Evolutionary conservation across 2,329 filamentous ascomycete species (phyloP).

Genomic region (Chalaropsis thielavioides): DNA sequence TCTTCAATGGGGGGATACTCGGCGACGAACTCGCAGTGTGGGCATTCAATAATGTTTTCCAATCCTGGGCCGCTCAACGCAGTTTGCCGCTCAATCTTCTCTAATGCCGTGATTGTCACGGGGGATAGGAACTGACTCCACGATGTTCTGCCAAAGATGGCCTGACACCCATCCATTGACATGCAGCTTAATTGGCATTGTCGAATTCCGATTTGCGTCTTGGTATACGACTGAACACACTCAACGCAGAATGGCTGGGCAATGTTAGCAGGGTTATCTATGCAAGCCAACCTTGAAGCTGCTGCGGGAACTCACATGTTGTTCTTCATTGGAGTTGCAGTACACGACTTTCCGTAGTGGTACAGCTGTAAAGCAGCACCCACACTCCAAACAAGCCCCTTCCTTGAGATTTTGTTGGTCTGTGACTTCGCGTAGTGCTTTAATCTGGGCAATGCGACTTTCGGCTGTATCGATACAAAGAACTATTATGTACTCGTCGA

Average conservation of each 20-base stretch:
- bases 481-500: background rate
- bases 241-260: constrained; percentile 48
- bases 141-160: constrained; percentile 42
- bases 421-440: background rate
- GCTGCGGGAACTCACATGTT: constrained; percentile 31
- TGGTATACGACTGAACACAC: constrained; percentile 52
- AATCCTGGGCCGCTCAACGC: constrained; percentile 55
- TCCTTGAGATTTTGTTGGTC: background rate
- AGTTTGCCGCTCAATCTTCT: constrained; percentile 56
- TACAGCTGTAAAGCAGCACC: constrained; percentile 56
- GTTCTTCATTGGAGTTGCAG: constrained; percentile 40
- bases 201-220: constrained; percentile 52
- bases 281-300: background rate
- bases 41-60: constrained; percentile 59
- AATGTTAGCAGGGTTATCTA: background rate
- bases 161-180: constrained; percentile 51
- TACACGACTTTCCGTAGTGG: constrained; percentile 53
- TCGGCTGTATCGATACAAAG: background rate
- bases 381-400: constrained; percentile 40
- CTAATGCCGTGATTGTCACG: constrained; percentile 46
- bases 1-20: constrained; percentile 53
- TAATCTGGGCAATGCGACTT: background rate
- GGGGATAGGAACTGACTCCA: constrained; percentile 43
- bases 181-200: constrained; percentile 57
- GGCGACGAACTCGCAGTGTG: constrained; percentile 69